Conservation (phyloP, 176 grass and related monocot genomes). For the Triticum timopheevii region DNA sequence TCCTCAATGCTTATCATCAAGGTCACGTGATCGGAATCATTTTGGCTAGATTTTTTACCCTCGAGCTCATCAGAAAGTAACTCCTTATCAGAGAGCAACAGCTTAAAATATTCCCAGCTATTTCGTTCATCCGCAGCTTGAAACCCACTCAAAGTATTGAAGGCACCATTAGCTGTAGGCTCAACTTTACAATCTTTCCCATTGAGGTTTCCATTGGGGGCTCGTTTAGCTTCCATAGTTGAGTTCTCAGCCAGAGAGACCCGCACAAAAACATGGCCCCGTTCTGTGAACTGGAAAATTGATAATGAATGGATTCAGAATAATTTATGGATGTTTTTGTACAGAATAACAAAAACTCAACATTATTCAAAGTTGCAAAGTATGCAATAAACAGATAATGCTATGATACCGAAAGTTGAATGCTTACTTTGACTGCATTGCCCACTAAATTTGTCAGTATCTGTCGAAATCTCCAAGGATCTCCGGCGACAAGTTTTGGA, state of each 20-base stretch:
- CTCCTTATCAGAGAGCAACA: constrained; percentile 59
- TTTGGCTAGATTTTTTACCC: constrained; percentile 26
- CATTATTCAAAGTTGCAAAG: background rate
- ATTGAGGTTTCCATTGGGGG: constrained; percentile 39
- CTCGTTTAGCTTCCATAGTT: constrained; percentile 27
- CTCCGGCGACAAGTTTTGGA: constrained; percentile 77
- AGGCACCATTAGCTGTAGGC: constrained; percentile 36
- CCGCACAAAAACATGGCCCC: constrained; percentile 90
- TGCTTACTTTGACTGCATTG: constrained; percentile 93
- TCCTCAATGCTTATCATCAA: constrained; percentile 83
- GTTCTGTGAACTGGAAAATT: constrained; percentile 76
- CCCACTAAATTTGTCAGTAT: constrained; percentile 96
- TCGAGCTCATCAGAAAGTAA: constrained; percentile 28
- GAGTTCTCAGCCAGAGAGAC: constrained; percentile 68
- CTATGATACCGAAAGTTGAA: constrained; percentile 25
- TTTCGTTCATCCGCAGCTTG: constrained; percentile 81
- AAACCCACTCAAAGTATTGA: constrained; percentile 87
- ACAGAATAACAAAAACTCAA: background rate
- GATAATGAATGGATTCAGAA: constrained; percentile 30
- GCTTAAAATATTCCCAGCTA: constrained; percentile 78
- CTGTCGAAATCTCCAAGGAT: constrained; percentile 90
- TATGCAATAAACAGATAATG: background rate
- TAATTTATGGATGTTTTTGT: background rate
- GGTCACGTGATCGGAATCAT: constrained; percentile 39
- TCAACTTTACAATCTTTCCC: constrained; percentile 50